Percentiles rank a stretch among this genome's conserved stretches.
Conservation (phyloP, 1,284 basidiomycete species). For the Waitea zeae region DNA sequence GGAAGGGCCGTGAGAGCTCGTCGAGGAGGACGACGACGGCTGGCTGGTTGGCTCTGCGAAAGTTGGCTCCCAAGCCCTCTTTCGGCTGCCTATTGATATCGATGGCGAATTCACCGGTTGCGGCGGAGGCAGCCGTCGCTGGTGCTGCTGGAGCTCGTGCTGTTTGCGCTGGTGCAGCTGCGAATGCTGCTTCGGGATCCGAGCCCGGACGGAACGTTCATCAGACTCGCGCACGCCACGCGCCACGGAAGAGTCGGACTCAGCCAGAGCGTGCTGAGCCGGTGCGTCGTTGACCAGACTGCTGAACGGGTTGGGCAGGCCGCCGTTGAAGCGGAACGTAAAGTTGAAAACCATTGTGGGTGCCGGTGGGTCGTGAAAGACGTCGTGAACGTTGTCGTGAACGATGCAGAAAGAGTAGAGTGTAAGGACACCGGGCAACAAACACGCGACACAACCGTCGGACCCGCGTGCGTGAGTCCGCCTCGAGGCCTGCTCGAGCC, state of each 20-base stretch:
- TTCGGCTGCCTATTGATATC: constrained; percentile 24
- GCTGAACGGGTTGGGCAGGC: constrained; percentile 46
- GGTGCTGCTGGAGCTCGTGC: no score
- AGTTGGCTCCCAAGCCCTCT: constrained; percentile 55
- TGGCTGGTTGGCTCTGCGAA: constrained; percentile 28
- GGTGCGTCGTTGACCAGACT: constrained; percentile 4
- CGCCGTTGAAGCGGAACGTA: constrained; percentile 44
- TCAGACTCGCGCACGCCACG: constrained; percentile 3
- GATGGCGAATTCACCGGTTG: constrained; percentile 13
- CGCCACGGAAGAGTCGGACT: constrained; percentile 6
- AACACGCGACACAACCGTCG: no score
- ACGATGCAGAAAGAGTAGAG: no score
- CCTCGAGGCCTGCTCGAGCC: no score
- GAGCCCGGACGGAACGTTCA: neutral
- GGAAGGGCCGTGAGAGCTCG: neutral
- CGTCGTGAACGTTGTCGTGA: no score
- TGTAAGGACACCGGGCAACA: no score
- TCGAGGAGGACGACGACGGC: constrained; percentile 20
- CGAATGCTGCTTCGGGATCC: constrained; percentile 9
- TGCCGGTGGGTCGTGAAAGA: no score
- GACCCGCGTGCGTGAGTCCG: no score
- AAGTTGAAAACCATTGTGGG: constrained; percentile 46
- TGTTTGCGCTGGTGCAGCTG: constrained; percentile 17
- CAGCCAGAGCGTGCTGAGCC: constrained; percentile 8
- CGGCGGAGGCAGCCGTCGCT: no score